phyloP scores from a whole-genome alignment of 257 asterid genomes.

The Scutellaria minor region DNA sequence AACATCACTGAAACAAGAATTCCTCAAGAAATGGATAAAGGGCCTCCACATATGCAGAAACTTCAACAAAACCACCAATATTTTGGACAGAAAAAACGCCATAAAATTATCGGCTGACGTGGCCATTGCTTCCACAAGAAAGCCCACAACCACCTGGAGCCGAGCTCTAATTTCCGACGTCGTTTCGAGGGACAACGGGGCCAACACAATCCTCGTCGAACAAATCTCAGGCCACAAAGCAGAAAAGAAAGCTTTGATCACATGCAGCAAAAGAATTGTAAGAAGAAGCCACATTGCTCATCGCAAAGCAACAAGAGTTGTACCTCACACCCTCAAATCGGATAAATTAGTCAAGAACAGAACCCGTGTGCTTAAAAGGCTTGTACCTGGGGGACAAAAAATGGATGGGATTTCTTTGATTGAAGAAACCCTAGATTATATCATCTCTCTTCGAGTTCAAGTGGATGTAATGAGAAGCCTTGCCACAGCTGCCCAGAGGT shows the following conservation, averaged over 20 bases:
- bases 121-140: conserved; percentile 76
- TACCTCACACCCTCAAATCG: conserved; percentile 40
- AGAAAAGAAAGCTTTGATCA: background rate
- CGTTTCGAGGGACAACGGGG: conserved; percentile 30
- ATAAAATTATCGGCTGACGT: conserved; percentile 70
- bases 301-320: conserved; percentile 37
- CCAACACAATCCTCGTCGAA: conserved; percentile 38
- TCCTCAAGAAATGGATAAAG: conserved; percentile 67
- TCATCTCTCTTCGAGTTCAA: conserved; percentile 60
- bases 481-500: conserved; percentile 48
- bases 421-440: conserved; percentile 84
- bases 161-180: conserved; percentile 49
- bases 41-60: conserved; percentile 50
- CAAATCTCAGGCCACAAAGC: conserved; percentile 40
- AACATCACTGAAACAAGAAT: conserved; percentile 52
- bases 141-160: conserved; percentile 51
- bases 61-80: conserved; percentile 33
- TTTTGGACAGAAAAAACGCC: conserved; percentile 56
- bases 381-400: conserved; percentile 77
- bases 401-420: conserved; percentile 60
- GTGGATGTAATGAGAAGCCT: conserved; percentile 72
- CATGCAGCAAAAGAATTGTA: conserved; percentile 52
- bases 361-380: conserved; percentile 60
- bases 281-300: conserved; percentile 35
- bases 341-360: conserved; percentile 52